Evolutionary conservation across 768 basidiomycete species (phyloP).

Genomic region (Mycena haematopus): DNA sequence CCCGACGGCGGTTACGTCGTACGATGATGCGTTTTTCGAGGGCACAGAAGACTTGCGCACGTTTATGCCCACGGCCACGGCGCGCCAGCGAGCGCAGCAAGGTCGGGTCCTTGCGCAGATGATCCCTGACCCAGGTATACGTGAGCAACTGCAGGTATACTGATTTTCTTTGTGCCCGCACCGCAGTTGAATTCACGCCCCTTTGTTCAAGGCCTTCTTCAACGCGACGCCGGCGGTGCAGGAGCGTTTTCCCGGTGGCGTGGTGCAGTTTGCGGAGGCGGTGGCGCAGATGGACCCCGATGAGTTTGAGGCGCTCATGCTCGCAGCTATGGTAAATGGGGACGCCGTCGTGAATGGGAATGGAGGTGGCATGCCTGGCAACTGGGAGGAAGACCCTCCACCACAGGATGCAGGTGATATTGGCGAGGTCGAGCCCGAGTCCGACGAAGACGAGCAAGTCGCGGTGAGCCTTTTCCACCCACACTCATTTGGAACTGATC

Average conservation of each 20-base stretch:
- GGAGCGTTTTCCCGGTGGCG: constrained; percentile 66
- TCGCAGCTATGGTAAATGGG: constrained; percentile 49
- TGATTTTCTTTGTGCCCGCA: background rate
- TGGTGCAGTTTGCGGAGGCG: constrained; percentile 67
- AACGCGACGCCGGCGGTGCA: constrained; percentile 61
- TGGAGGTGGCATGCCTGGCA: constrained; percentile 54
- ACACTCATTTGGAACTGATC: background rate
- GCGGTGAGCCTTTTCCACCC: constrained; percentile 40
- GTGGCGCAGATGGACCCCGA: constrained; percentile 62
- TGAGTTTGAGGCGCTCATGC: constrained; percentile 64
- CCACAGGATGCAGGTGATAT: constrained; percentile 37
- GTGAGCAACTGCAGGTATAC: constrained; percentile 56
- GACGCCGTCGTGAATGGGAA: constrained; percentile 32
- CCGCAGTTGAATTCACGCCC: background rate
- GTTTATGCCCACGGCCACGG: constrained; percentile 42
- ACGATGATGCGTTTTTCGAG: constrained; percentile 79
- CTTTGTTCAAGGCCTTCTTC: constrained; percentile 50
- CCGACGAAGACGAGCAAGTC: constrained; percentile 43
- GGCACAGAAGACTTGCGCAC: constrained; percentile 62
- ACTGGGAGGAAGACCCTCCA: constrained; percentile 34
- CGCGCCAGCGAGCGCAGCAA: constrained; percentile 52
- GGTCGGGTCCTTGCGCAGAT: constrained; percentile 56
- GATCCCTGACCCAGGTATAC: constrained; percentile 55
- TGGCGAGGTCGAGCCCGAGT: constrained; percentile 51
- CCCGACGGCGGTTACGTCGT: constrained; percentile 57